Evolutionary conservation across 2,329 filamentous ascomycete species (phyloP).

Genomic region (Biscogniauxia mediterranea): DNA sequence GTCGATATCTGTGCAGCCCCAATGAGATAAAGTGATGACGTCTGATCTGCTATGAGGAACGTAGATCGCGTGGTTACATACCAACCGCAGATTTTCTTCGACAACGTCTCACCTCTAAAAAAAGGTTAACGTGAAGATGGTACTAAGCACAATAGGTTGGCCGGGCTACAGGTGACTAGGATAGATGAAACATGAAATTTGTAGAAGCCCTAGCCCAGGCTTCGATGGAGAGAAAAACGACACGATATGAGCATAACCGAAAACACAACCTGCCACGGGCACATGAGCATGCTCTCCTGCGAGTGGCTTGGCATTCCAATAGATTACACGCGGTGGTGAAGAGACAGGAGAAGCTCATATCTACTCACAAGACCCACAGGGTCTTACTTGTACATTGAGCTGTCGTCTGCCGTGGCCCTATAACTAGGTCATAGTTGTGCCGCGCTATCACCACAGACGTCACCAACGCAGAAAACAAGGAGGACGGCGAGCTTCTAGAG

Average conservation of each 20-base stretch:
- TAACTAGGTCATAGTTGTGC: background rate
- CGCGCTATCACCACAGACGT: background rate
- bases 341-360: background rate
- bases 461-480: background rate
- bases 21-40: background rate
- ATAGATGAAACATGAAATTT: background rate
- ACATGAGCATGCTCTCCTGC: background rate
- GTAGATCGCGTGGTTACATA: conserved; percentile 1
- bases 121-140: background rate
- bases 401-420: background rate
- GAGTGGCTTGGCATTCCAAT: background rate
- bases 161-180: background rate
- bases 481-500: background rate
- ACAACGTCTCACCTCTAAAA: background rate
- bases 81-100: background rate
- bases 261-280: background rate
- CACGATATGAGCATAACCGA: background rate
- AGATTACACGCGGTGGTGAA: background rate
- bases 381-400: background rate
- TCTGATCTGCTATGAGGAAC: background rate
- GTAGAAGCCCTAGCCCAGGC: background rate
- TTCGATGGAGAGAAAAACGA: background rate
- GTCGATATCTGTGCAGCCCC: background rate
- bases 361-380: background rate
- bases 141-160: background rate